Evolutionary conservation across 1,284 basidiomycete genomes (phyloP), one percentile per base, ranked within the genome.

Genomic region (Hemileia vastatrix): DNA sequence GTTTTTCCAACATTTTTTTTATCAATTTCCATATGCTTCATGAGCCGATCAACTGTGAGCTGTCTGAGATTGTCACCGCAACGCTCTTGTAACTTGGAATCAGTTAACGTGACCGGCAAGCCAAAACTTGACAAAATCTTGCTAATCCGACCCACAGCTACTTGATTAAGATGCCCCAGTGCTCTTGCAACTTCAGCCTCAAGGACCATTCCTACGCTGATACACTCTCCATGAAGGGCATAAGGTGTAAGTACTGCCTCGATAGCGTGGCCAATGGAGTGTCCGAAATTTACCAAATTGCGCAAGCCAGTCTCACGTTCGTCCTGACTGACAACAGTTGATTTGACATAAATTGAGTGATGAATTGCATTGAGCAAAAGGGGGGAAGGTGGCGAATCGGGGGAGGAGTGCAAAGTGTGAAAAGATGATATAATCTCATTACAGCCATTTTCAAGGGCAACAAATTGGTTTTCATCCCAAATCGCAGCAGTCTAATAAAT

Each of bases 271-370:
- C 92, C 92, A 70, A 96, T 92, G 40, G 87, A 90, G 77, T 96
- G 93, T 1, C 92, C 93, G 73, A 95, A 96, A 78, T 96, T 96
- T 79, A 96, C 92, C 54, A 96, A 85, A 79, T 95, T 95, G 66
- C 92, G 87, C 44, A 96, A 82, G 45, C 93, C 89, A 0, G 91
- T 91, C 78, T 96, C 93, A 72, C 87, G 88, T 77, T 92, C 90
- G 78, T 96, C 92, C 70, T 90, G 83, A 33, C 91, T 92, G 67
- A 96, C 92, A 71, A 96, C 95, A 77, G 93, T 87, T 0, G 92
- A 84, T 78, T 96, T 95, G 66, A 94, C 91, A 62, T 83, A 84
- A 77, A 90, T 90, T 18, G 89, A 92, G 2, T 87, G 89, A 19
- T 85, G 82, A 70, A 94, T 90, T 71, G 93, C 84, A 24, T 83